Evolutionary conservation across 306 rosid genomes (phyloP), one percentile per base, ranked within the genome.

Genomic region (Citrullus colocynthis): DNA sequence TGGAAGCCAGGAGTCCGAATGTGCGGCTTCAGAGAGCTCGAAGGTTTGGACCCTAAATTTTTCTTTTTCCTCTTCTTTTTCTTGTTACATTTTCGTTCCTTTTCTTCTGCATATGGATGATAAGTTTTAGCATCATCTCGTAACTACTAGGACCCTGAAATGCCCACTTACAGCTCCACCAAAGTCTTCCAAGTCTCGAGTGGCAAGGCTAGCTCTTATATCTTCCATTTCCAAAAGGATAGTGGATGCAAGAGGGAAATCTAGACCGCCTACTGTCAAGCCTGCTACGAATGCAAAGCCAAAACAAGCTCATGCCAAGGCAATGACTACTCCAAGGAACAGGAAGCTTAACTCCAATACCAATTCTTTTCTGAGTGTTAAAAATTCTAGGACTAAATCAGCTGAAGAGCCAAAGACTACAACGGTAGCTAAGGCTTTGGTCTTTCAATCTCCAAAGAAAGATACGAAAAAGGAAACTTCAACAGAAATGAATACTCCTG

Each of bases 1-100:
- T 92, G 99, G 97, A 97, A 9, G 96, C 99, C 3, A 92, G 99
- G 80, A 95, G 99, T 82, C 99, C 99, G 5, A 92, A 95, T 83
- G 80, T 95, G 17, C 81, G 87, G 20, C 89, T 92, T 41, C 85
- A 85, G 74, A 92, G 86, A 79, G 89, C 82, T 36, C 81, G 85
- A 60, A 85, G 96, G 98, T 94, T 80, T 9, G 41, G 2, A 77
- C 37, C 36, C 55, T 60, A 11, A 55, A 42, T 28, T 64, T 48
- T 37, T 18, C 36, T 16, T 61, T 36, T 74, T 57, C 10, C 7
- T 20, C 55, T 58, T 17, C 14, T 15, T 67, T 4, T 10, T 54
- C 42, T 44, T 49, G 24, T 54, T 18, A 14, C 18, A 59, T 15
- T 74, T 41, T 59, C 36, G 2, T 76, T 72, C 52, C 4, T 16